Conservation (phyloP, 148 eudicot genomes). For the Diospyros kaki region DNA sequence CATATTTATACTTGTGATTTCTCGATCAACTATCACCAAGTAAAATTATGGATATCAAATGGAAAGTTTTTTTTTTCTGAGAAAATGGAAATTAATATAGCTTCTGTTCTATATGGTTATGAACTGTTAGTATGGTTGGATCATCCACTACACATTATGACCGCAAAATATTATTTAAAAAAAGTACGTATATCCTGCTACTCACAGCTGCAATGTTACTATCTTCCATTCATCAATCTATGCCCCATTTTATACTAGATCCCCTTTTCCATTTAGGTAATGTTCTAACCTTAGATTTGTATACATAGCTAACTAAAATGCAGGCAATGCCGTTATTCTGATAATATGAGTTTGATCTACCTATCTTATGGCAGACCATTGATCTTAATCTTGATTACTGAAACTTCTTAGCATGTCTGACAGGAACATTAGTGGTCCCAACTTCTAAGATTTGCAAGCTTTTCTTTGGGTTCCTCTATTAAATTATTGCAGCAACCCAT, state of each 20-base stretch:
- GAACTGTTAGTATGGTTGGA: conserved; percentile 2
- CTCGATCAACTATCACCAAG: not conserved
- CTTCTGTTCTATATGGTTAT: not conserved
- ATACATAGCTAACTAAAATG: not conserved
- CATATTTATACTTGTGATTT: not conserved
- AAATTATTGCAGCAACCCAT: not conserved
- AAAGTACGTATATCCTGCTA: not conserved
- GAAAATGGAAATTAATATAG: not conserved
- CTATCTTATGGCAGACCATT: not conserved
- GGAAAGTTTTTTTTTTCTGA: not conserved
- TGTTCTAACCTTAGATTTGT: not conserved
- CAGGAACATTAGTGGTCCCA: not conserved
- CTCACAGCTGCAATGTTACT: too few relatives aligned
- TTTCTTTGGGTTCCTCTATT: not conserved
- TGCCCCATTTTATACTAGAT: not conserved
- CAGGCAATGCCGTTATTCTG: not conserved
- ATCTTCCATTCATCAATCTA: too few relatives aligned
- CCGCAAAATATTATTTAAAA: not conserved
- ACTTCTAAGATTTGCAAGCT: not conserved
- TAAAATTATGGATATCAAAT: not conserved
- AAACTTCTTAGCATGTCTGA: not conserved
- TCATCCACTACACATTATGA: not conserved
- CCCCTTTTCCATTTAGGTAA: not conserved
- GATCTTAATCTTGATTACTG: not conserved
- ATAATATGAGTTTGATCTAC: not conserved